These are phyloP conservation scores for Colletotrichum sp. DNA, from an alignment of 2,329 filamentous ascomycete genomes.

Conservation along the genomic window DNA sequence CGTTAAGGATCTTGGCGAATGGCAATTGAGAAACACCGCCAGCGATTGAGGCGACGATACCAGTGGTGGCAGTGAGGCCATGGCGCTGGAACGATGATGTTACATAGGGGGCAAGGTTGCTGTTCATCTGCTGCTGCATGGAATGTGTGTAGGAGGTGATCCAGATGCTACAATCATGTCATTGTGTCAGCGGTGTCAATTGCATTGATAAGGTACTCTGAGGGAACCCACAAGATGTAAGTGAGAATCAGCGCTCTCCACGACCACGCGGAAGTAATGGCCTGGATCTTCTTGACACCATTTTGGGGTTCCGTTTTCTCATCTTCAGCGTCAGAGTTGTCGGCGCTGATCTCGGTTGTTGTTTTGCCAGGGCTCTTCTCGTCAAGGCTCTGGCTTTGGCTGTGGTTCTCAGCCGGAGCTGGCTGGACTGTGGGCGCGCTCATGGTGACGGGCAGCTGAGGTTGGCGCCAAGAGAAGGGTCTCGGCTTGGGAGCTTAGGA, in stretches of 20 bases:
- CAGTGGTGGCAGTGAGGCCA: slow-evolving; percentile 49
- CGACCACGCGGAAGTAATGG: slow-evolving; percentile 42
- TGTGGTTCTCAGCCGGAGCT: neutral
- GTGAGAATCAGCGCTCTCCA: slow-evolving; percentile 39
- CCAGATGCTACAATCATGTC: slow-evolving; percentile 38
- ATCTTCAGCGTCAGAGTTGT: neutral
- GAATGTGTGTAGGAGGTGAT: slow-evolving; percentile 48
- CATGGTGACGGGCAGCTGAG: neutral
- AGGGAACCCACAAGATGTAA: slow-evolving; percentile 39
- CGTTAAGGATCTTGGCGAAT: slow-evolving; percentile 43
- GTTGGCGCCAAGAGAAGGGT: neutral
- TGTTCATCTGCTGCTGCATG: slow-evolving; percentile 42
- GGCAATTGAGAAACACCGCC: slow-evolving; percentile 31
- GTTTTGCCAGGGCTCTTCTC: neutral
- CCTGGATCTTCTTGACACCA: slow-evolving; percentile 16
- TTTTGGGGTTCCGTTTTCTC: neutral
- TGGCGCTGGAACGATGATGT: slow-evolving; percentile 45
- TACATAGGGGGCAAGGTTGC: slow-evolving; percentile 35
- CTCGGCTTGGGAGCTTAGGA: neutral
- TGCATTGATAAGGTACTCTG: rapidly evolving
- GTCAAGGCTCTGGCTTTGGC: slow-evolving; percentile 8
- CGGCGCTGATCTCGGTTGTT: neutral
- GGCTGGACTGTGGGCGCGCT: neutral
- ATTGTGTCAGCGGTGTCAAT: neutral
- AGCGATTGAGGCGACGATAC: slow-evolving; percentile 45